These are phyloP conservation scores for Fraxinus floribunda DNA, from an alignment of 305 asterid species.

Conservation along the genomic window DNA sequence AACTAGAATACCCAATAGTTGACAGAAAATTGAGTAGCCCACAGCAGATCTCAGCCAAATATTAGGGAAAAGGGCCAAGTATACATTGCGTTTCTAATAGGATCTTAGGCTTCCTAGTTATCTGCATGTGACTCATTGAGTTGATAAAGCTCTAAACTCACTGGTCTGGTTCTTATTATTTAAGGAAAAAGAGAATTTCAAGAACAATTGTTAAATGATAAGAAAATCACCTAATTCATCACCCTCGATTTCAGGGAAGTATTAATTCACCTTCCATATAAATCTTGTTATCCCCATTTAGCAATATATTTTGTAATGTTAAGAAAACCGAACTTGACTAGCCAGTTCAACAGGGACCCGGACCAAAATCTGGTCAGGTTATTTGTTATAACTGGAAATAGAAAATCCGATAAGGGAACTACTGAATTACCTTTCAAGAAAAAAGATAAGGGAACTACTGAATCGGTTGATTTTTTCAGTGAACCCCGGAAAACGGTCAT, in stretches of 20 bases:
- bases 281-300: neutral
- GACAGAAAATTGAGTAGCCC: neutral
- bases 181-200: neutral
- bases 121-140: neutral
- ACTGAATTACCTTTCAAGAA: neutral
- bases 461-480: neutral
- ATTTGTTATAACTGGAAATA: neutral
- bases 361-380: neutral
- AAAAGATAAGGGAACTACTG: neutral
- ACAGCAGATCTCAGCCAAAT: slow-evolving; percentile 2
- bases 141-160: neutral
- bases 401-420: neutral
- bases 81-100: neutral
- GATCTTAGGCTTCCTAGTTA: neutral
- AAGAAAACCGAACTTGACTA: neutral
- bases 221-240: neutral
- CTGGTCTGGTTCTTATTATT: neutral
- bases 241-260: slow-evolving; percentile 9
- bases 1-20: neutral
- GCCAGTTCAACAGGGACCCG: neutral
- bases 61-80: neutral
- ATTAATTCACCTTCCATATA: neutral
- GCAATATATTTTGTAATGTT: neutral
- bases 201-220: neutral
- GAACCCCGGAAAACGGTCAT: neutral